Conservation (phyloP, 768 basidiomycete species). For the Tylopilus intermedius region DNA sequence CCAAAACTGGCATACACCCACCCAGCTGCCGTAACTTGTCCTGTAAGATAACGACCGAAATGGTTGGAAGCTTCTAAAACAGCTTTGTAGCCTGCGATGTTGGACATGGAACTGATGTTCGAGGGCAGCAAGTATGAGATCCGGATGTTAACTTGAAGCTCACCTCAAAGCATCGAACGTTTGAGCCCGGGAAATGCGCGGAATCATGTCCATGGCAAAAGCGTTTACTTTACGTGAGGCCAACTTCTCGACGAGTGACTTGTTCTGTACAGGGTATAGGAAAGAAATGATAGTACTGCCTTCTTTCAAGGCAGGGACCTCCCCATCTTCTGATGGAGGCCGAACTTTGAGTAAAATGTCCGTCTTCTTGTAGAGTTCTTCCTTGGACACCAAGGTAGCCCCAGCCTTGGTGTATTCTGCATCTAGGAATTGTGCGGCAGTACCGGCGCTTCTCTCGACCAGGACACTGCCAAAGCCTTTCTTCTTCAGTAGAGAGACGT, state of each 20-base stretch:
- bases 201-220: conserved; percentile 91
- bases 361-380: conserved; percentile 60
- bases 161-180: conserved; percentile 86
- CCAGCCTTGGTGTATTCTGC: conserved; percentile 76
- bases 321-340: conserved; percentile 62
- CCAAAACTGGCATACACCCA: conserved; percentile 35
- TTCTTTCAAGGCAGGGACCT: conserved; percentile 57
- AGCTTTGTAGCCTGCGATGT: conserved; percentile 90
- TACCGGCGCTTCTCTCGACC: conserved; percentile 68
- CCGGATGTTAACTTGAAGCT: conserved; percentile 8
- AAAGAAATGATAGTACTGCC: conserved; percentile 82
- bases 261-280: conserved; percentile 80
- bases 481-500: conserved; percentile 68
- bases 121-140: not conserved
- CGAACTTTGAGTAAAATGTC: conserved; percentile 87
- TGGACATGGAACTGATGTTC: conserved; percentile 75
- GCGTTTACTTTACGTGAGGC: conserved; percentile 62
- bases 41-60: conserved; percentile 85
- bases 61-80: conserved; percentile 86
- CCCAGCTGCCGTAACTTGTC: conserved; percentile 90
- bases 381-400: conserved; percentile 67
- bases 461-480: conserved; percentile 76
- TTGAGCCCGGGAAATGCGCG: conserved; percentile 85
- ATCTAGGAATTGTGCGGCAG: conserved; percentile 72
- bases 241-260: conserved; percentile 63